Base-by-base conservation (phyloP, 169 alveolate species). In the Neospora caninum region DNA sequence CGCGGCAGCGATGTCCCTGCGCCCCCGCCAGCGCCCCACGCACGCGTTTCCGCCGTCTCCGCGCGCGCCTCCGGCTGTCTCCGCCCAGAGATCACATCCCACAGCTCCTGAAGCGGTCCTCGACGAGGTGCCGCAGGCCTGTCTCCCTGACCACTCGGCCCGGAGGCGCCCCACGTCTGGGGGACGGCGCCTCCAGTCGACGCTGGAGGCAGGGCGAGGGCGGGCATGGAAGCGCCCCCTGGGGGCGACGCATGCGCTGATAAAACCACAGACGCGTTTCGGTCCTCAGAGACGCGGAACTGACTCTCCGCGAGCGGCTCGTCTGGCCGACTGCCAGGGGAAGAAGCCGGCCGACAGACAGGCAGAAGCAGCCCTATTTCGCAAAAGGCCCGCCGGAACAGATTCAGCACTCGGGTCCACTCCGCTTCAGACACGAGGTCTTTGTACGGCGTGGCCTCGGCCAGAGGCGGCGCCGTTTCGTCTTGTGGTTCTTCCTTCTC, bases 361-460 rank as follows among this genome's bases (percentile, higher is more conserved):
- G 89, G 89, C 29, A 82, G 89, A 20, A 41, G 53, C 13, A 82
- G 53, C 1, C 89, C 89, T 6, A 43, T 31, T 41, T 82, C 89
- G 67, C 89, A 82, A 29, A 82, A 82, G 42, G 89, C 54, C 89
- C 64, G 53, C n/a, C 89, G 53, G 67, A 82, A 82, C 20, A 82
- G 89, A 27, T 38, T 42, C 67, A 82, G 7, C 22, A 42, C 89
- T 0, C 89, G 53, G 6, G 67, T 27, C 89, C 89, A 82, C 41
- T 29, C 89, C 0, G 53, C 67, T 41, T 82, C 89, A 13, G 89
- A 82, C 31, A 82, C 89, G 0, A 82, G 38, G 67, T 82, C 89
- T 31, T 31, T 36, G 89, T 82, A 82, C 42, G 89, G 89, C 10
- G 53, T 82, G n/a, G 45, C 42, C 42, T 78, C 86, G 18, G 86